Base-by-base conservation (phyloP, 1,284 basidiomycete genomes). In the Ganoderma lucidum region DNA sequence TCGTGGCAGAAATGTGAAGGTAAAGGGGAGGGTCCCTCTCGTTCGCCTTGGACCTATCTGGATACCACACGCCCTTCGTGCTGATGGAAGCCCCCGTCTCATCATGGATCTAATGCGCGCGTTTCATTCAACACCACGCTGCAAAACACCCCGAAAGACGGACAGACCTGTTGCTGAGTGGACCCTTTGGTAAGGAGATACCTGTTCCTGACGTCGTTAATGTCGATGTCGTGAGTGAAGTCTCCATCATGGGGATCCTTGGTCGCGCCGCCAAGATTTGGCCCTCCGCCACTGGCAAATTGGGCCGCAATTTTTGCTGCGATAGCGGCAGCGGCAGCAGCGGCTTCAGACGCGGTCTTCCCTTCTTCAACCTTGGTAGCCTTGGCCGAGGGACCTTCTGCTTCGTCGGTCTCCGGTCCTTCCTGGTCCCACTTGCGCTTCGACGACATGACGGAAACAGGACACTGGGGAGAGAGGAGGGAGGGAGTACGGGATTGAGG, bases 151-250 rank as follows among this genome's bases (percentile, higher is more conserved):
- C 6, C 19, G 32, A 23, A 28, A 45, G 23, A 56, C 12, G 39
- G 32, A 62, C 90, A 71, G 71, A 96, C 95, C 86, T 97, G 92
- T 71, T 93, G 86, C 80, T 99, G 97, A 1, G 97, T 99, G 39
- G 93, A 88, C 2, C 95, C 94, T 80, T 96, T 98, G 56, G 98
- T 99, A 76, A 99, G 84, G 79, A 99, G 85, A 81, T 99, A 99
- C 70, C 97, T 87, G 82, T 99, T 99, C 76, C 97, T 85, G 68
- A 97, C 86, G 82, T 99, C 98, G 81, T 99, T 99, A 81, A 99
- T 98, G 80, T 99, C 97, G 71, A 99, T 92, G 80, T 98, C 96
- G 75, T 95, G 89, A 17, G 90, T 91, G 77, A 93, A 98, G 64
- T 94, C 95, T 55, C 87, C 94, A 72, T 96, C 95, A 70, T 94